These are phyloP conservation scores for Starmera amethionina DNA, from an alignment of 805 yeast genomes.

Conservation along the genomic window DNA sequence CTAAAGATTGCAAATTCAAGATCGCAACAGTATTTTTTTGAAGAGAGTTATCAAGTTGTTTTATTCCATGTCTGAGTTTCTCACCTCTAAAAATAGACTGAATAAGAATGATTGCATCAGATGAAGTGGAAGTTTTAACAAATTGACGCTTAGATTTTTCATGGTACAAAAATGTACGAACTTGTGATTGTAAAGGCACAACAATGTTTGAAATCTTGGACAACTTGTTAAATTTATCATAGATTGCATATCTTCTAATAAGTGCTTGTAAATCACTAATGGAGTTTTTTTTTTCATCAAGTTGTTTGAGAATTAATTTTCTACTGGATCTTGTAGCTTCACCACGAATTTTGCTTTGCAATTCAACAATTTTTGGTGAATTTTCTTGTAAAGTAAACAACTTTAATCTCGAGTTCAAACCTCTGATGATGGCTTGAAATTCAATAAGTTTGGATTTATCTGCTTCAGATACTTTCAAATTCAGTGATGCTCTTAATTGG, in stretches of 20 bases:
- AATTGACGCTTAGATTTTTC: constrained; percentile 10
- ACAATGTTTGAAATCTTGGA: constrained; percentile 8
- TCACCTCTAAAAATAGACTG: constrained; percentile 30
- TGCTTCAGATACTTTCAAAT: constrained; percentile 17
- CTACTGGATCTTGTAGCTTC: constrained; percentile 18
- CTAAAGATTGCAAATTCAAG: constrained; percentile 40
- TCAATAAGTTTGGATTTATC: constrained; percentile 15
- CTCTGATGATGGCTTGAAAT: constrained; percentile 29
- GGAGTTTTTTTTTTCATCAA: constrained; percentile 9
- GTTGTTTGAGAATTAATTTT: constrained; percentile 5
- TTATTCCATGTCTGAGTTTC: constrained; percentile 4
- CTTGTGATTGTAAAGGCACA: constrained; percentile 24
- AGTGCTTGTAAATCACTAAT: constrained; percentile 9
- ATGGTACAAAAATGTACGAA: constrained; percentile 23
- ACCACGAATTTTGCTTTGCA: constrained; percentile 39
- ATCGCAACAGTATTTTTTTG: constrained; percentile 12
- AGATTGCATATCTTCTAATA: constrained; percentile 7
- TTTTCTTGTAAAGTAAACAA: constrained; percentile 2
- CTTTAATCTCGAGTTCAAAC: constrained; percentile 11
- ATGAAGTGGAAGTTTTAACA: constrained; percentile 12
- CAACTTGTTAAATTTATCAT: neutral
- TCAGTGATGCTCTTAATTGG: constrained; percentile 16
- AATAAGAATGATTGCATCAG: constrained; percentile 21
- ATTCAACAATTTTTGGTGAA: constrained; percentile 5
- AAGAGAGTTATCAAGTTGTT: neutral